Evolutionary conservation across 345 rosid species (phyloP), one percentile per base, ranked within the genome.

Genomic region (Punica granatum): DNA sequence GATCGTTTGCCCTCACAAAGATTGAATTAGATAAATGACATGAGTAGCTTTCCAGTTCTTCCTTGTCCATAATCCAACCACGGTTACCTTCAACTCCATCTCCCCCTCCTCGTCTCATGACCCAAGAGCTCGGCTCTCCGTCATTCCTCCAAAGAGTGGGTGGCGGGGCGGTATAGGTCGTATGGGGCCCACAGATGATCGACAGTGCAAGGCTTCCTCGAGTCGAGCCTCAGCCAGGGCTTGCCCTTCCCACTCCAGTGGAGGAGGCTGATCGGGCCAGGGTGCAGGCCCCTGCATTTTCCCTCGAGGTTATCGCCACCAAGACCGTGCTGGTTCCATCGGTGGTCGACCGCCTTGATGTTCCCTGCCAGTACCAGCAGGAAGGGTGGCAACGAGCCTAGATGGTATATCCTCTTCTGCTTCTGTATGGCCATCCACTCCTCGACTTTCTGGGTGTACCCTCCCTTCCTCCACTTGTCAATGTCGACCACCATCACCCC

Each of bases 181-280:
- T 81, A 84, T 0, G 88, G 88, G 12, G 77, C 74, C 88, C 88
- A 84, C 6, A 84, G 80, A 70, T 81, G 73, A 69, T 84, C 85
- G 14, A 84, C 83, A n/a, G 39, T 33, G 63, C 88, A 84, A 16
- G 88, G 85, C 73, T 72, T 79, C 60, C 82, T 68, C 0, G 83
- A 84, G 56, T 84, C 88, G 46, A 81, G 74, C 71, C 85, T 73
- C 53, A 84, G 54, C 83, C 88, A 84, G 11, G 88, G 88, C 76
- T 84, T 81, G 63, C 85, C 88, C 67, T 81, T 84, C 16, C 85
- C 85, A 53, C 88, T 84, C 88, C 88, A 84, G 70, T 84, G 88
- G 63, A 84, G 79, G 66, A 84, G 71, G 76, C 85, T 84, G 30
- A 81, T 77, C 8, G 88, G 83, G 39, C 88, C 85, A 0, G 85